Evolutionary conservation across 192 early-diverging fungal species (phyloP).

Genomic region (Coemansia pectinata): DNA sequence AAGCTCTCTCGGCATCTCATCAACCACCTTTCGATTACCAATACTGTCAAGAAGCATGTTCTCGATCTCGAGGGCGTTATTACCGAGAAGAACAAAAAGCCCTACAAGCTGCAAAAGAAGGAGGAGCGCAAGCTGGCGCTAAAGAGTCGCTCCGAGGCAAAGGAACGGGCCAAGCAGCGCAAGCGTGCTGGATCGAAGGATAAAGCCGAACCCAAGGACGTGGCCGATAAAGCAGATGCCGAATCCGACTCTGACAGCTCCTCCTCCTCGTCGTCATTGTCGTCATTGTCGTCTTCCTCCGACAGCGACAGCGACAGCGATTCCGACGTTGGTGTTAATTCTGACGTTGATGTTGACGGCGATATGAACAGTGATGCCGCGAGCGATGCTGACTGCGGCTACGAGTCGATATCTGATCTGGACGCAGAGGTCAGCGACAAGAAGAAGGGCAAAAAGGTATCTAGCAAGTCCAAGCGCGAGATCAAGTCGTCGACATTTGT

Average conservation of each 20-base stretch:
- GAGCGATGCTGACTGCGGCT: slow-evolving; percentile 1
- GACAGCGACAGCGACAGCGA: neutral
- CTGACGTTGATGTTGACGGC: slow-evolving; percentile 3
- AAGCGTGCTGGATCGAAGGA: neutral
- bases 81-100: slow-evolving; percentile 10
- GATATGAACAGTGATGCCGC: slow-evolving; percentile 5
- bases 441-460: neutral
- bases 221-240: neutral
- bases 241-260: neutral
- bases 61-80: slow-evolving; percentile 11
- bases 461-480: neutral
- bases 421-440: slow-evolving; percentile 9
- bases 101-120: slow-evolving; percentile 11
- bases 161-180: neutral
- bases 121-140: slow-evolving; percentile 13
- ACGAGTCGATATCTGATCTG: slow-evolving; percentile 23
- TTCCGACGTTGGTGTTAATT: slow-evolving; percentile 4
- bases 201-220: neutral
- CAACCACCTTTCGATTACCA: slow-evolving; percentile 6
- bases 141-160: neutral
- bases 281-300: neutral
- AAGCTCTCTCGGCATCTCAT: slow-evolving; percentile 8
- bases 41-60: slow-evolving; percentile 8
- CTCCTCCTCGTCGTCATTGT: neutral
- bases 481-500: slow-evolving; percentile 30